Evolutionary conservation across 148 eudicot genomes (phyloP).

Genomic region (Suaeda aralocaspica): DNA sequence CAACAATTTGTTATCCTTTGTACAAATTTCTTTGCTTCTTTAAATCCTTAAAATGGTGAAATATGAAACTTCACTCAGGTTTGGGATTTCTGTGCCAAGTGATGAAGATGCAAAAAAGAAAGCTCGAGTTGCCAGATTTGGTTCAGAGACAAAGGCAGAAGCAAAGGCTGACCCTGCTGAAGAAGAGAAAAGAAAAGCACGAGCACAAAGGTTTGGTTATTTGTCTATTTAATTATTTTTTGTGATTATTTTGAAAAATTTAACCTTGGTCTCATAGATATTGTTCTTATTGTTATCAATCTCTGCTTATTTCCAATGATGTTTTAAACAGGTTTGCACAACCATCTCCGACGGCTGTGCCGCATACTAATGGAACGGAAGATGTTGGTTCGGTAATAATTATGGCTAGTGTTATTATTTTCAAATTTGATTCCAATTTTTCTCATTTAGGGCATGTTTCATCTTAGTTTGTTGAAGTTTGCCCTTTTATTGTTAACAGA

Average conservation of each 20-base stretch:
- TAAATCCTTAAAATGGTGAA: background rate
- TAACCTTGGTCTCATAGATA: background rate
- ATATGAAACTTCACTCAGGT: slow-evolving; percentile 40
- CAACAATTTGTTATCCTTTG: background rate
- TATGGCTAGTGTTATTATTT: background rate
- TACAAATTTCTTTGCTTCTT: background rate
- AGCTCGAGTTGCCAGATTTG: slow-evolving; percentile 74
- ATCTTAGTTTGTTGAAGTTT: slow-evolving; percentile 3
- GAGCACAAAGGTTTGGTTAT: slow-evolving; percentile 64
- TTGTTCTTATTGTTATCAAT: background rate
- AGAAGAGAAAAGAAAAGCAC: slow-evolving; percentile 93
- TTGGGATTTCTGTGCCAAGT: slow-evolving; percentile 48
- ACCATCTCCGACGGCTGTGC: slow-evolving; percentile 28
- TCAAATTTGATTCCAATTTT: background rate
- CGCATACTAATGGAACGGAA: slow-evolving; percentile 39
- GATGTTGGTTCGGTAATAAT: slow-evolving; percentile 41
- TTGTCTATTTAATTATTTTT: background rate
- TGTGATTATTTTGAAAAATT: background rate
- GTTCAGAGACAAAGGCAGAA: slow-evolving; percentile 1
- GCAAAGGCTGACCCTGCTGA: slow-evolving; percentile 49
- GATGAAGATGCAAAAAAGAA: slow-evolving; percentile 84
- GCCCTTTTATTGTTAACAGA: slow-evolving; percentile 24
- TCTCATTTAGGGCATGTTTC: slow-evolving; percentile 1
- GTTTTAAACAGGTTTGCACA: slow-evolving; percentile 57
- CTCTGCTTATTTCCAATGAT: background rate